These are phyloP conservation scores for Ceratobasidium theobromae DNA, from an alignment of 1,284 basidiomycete genomes.

Conservation along the genomic window DNA sequence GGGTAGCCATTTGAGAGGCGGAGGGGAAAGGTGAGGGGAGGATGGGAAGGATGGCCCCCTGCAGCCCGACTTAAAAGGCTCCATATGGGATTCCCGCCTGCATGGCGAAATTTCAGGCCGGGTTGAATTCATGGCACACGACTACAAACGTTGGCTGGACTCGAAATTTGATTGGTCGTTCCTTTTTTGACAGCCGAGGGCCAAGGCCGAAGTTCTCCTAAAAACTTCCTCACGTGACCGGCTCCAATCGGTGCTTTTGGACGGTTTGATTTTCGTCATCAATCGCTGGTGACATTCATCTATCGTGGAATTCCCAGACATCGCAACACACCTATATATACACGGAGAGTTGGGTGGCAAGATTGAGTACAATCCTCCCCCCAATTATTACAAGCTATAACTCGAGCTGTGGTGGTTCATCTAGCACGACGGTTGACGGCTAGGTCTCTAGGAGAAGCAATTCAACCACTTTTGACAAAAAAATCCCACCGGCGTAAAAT, in stretches of 20 bases:
- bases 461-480: too few species aligned
- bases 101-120: slow-evolving; percentile 15
- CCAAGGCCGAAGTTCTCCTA: not conserved
- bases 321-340: too few species aligned
- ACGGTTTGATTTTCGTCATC: not conserved
- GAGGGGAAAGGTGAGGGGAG: slow-evolving; percentile 4
- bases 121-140: slow-evolving; percentile 28
- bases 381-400: too few species aligned
- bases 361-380: too few species aligned
- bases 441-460: too few species aligned
- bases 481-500: too few species aligned
- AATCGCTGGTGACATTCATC: too few species aligned
- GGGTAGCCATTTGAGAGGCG: too few species aligned
- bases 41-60: not conserved
- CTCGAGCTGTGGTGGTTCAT: too few species aligned
- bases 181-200: not conserved
- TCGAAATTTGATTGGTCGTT: slow-evolving; percentile 16
- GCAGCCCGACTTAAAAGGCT: not conserved
- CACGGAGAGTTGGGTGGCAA: too few species aligned
- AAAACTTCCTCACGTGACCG: not conserved
- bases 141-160: slow-evolving; percentile 14
- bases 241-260: not conserved
- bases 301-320: too few species aligned
- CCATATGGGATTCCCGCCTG: slow-evolving; percentile 2
- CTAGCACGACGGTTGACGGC: too few species aligned